phyloP scores from a whole-genome alignment of 441 rosid species.

The Gossypium davidsonii region DNA sequence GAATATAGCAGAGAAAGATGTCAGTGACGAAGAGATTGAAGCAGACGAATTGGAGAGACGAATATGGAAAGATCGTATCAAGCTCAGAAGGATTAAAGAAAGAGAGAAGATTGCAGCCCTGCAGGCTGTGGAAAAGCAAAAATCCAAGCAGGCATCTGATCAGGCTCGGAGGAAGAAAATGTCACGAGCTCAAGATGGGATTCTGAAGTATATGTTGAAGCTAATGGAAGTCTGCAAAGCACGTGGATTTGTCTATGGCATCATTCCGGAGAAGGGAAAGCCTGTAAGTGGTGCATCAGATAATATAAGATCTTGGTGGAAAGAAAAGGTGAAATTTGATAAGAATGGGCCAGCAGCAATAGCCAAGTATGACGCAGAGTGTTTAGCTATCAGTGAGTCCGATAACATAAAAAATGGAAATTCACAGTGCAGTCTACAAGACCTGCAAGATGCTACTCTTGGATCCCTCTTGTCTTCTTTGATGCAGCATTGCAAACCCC shows the following conservation, averaged over 20 bases:
- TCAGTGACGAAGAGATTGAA: not conserved
- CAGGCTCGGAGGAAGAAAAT: constrained; percentile 2
- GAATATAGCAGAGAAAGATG: constrained; percentile 1
- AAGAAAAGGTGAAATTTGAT: constrained; percentile 96
- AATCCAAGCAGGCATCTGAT: not conserved
- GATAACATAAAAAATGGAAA: constrained; percentile 52
- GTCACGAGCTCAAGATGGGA: constrained; percentile 2
- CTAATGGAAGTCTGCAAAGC: constrained; percentile 79
- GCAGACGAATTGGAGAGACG: not conserved
- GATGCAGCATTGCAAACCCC: constrained; percentile 98
- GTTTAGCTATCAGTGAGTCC: constrained; percentile 53
- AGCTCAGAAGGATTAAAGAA: constrained; percentile 66
- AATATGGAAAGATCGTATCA: constrained; percentile 71
- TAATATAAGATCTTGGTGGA: constrained; percentile 98
- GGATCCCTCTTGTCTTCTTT: constrained; percentile 89
- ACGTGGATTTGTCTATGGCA: constrained; percentile 22
- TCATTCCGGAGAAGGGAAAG: constrained; percentile 97
- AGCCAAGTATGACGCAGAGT: constrained; percentile 75
- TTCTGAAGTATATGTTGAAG: constrained; percentile 5
- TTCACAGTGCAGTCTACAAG: constrained; percentile 66
- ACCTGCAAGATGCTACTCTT: constrained; percentile 90
- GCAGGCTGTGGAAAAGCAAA: not conserved
- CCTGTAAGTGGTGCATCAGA: constrained; percentile 93
- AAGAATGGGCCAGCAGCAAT: constrained; percentile 97
- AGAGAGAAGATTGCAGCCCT: not conserved